A percentile compares a stretch with the other conserved stretches of the same genome.
Conservation (phyloP, 805 yeast genomes). For the Kazachstania viticola region DNA sequence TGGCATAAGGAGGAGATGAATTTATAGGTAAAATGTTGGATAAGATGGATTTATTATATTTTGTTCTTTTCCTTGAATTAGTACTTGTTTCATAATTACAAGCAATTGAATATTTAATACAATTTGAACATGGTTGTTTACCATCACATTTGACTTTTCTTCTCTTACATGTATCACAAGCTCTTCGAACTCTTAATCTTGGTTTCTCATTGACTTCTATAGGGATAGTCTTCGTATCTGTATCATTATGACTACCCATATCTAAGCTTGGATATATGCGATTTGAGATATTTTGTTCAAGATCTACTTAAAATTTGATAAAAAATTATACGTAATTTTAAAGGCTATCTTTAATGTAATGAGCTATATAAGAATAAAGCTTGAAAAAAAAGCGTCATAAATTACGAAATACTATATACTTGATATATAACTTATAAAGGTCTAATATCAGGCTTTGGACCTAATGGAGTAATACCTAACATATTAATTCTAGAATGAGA, state of each 20-base stretch:
- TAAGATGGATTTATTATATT: not conserved
- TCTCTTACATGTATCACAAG: conserved; percentile 15
- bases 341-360: too few species aligned
- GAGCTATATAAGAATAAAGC: too few species aligned
- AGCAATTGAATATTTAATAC: conserved; percentile 6
- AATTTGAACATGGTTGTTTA: conserved; percentile 12
- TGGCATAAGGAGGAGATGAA: not conserved
- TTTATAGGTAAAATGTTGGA: not conserved
- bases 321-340: too few species aligned
- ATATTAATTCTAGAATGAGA: conserved; percentile 78
- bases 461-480: conserved; percentile 70
- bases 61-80: conserved; percentile 2
- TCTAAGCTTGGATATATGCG: too few species aligned
- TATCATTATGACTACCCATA: too few species aligned
- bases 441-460: conserved; percentile 71
- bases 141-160: conserved; percentile 22
- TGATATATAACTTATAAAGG: conserved; percentile 34
- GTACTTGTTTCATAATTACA: conserved; percentile 8
- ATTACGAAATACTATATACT: too few species aligned
- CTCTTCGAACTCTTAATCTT: conserved; percentile 12
- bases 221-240: too few species aligned
- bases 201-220: too few species aligned
- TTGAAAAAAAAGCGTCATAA: too few species aligned
- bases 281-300: too few species aligned
- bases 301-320: too few species aligned